Percentiles rank a stretch among this genome's conserved stretches.
Conservation (phyloP, 2,329 filamentous ascomycete genomes). For the Clarireedia paspali region DNA sequence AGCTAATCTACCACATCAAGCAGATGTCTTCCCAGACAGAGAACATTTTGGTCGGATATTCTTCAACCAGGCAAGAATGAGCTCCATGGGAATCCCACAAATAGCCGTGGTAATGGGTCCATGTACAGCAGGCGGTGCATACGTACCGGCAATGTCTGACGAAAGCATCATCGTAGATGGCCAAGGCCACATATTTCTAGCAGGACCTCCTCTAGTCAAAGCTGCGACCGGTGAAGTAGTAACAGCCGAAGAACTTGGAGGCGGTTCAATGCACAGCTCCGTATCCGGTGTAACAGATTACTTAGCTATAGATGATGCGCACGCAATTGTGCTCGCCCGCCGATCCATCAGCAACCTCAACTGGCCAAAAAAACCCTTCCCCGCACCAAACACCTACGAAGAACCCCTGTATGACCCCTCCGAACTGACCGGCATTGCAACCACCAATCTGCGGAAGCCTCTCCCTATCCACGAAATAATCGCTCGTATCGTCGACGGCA, state of each 20-base stretch:
- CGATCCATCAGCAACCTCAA: constrained; percentile 84
- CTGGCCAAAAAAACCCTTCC: constrained; percentile 54
- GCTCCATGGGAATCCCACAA: constrained; percentile 78
- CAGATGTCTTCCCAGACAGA: constrained; percentile 89
- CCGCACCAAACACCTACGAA: constrained; percentile 42
- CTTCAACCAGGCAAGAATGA: constrained; percentile 96
- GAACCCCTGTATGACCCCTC: constrained; percentile 74
- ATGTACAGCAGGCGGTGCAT: constrained; percentile 91
- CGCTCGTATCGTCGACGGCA: constrained; percentile 85
- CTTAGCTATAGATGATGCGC: constrained; percentile 86
- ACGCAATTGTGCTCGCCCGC: constrained; percentile 78
- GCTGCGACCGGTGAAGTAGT: constrained; percentile 92
- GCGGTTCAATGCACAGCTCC: constrained; percentile 81
- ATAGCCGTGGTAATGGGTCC: constrained; percentile 95
- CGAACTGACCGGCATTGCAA: constrained; percentile 82
- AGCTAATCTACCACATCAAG: constrained; percentile 89
- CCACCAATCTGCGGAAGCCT: constrained; percentile 79
- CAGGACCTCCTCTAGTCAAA: constrained; percentile 89
- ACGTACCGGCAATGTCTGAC: constrained; percentile 95
- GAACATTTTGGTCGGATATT: constrained; percentile 96
- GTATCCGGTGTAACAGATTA: constrained; percentile 94
- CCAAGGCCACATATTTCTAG: constrained; percentile 96
- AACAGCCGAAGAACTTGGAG: constrained; percentile 82
- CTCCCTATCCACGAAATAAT: constrained; percentile 87
- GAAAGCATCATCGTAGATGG: constrained; percentile 94